Conservation (phyloP, 2,329 filamentous ascomycete species). For the Aspergillus jensenii region DNA sequence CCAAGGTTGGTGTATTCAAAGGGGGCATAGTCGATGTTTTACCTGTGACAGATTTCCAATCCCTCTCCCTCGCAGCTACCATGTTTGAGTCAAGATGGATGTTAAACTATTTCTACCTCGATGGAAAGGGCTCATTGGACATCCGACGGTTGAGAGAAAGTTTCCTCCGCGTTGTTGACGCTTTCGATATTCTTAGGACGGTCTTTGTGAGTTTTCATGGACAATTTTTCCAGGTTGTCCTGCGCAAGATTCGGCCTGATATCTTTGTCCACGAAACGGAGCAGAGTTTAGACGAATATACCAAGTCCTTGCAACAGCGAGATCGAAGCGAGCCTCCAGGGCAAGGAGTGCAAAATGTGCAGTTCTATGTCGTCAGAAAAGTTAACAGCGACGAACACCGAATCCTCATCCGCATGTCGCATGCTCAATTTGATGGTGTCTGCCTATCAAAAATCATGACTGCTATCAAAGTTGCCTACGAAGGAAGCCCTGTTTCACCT, state of each 20-base stretch:
- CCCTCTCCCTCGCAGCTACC: conserved; percentile 37
- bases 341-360: conserved; percentile 60
- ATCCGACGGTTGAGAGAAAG: conserved; percentile 47
- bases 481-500: conserved; percentile 40
- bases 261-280: conserved; percentile 57
- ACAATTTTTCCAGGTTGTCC: conserved; percentile 57
- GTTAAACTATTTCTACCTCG: conserved; percentile 59
- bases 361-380: conserved; percentile 56
- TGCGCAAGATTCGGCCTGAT: conserved; percentile 54
- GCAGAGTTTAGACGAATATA: conserved; percentile 52
- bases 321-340: conserved; percentile 59
- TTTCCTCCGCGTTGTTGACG: conserved; percentile 53
- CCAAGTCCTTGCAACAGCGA: conserved; percentile 53
- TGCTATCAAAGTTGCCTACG: conserved; percentile 59
- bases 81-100: conserved; percentile 42
- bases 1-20: conserved; percentile 51
- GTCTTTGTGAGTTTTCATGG: conserved; percentile 59
- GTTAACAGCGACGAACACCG: conserved; percentile 47
- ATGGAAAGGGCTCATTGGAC: conserved; percentile 46
- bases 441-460: conserved; percentile 62
- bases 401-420: conserved; percentile 61
- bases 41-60: conserved; percentile 54
- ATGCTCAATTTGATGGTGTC: conserved; percentile 70
- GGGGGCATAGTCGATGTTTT: conserved; percentile 58
- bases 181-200: conserved; percentile 65